Base-by-base conservation (phyloP, 139 green algal genomes). In the Chlorella ohadii region DNA sequence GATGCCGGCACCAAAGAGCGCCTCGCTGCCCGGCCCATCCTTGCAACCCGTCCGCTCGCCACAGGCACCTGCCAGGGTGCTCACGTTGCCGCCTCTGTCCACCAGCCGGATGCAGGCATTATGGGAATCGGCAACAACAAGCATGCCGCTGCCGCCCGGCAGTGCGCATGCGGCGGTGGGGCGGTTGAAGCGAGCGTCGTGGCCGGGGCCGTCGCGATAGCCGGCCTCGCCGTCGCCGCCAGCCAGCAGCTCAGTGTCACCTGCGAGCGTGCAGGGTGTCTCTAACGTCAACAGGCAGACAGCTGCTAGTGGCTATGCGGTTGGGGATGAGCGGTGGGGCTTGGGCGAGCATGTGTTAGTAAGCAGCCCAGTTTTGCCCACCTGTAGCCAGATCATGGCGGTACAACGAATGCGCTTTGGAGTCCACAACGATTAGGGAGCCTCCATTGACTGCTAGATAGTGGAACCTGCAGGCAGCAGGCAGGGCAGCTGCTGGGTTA, bases 81-180 rank as follows among this genome's bases (percentile, higher is more conserved):
- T 22, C 16, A 79, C 72, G 7, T 31, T 7, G 38, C 47, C 47
- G 13, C 9, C 16, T n/a, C 38, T n/a, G n/a, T 39, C 47, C 2
- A 79, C 25, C 27, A 27, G 44, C 2, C 72, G 56, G 47, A 79
- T 65, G 72, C 72, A 79, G n/a, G 72, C 44, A 55, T 79, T 79
- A 19, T 31, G 44, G 55, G 72, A 41, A 28, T 79, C 72, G 23
- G 55, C 47, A 12, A 79, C 47, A 13, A 55, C 72, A 15, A 79
- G 47, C 16, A 22, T 0, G 51, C 51, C 15, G 51, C 51, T 22
- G n/a, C 72, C n/a, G 72, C 31, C 11, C 1, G 72, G 47, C 47
- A 79, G 22, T 7, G 41, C 9, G 72, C 72, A 79, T 1, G 64
- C 17, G n/a, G 16, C 44, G 11, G 27, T 65, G 28, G 72, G 72